Evolutionary conservation across 208 protist genomes (phyloP), one percentile per base, ranked within the genome.

Genomic region (Balamuthia mandrillaris): DNA sequence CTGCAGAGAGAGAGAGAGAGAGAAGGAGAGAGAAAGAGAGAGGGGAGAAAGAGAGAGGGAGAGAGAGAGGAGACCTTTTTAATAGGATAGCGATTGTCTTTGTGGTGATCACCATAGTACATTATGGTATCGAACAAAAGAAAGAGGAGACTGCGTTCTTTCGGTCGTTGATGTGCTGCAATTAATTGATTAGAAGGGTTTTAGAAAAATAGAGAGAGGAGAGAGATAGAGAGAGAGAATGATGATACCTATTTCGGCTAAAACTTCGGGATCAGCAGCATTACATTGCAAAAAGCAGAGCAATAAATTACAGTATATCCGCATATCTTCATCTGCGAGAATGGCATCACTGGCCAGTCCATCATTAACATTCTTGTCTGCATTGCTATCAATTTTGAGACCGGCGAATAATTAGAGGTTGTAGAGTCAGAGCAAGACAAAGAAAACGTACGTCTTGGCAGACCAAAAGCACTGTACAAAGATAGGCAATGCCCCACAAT

Each of bases 321-420:
- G 75, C 75, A 83, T 65, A 24, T 83, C 74, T 24, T 45, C 52
- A n/a, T 81, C 74, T 3, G 72, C 72, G 21, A 61, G 45, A 29
- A 1, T n/a, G 1, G 39, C 14, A 35, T 6, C 63, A 21, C 2
- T 44, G 33, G 47, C 42, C 66, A 4, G 14, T 1, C 14, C 54
- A 27, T 7, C 2, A 29, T 29, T 12, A 9, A 10, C 16, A 18
- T 31, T 65, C 58, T 18, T 65, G 27, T 45, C 6, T 37, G 37
- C 14, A 60, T 5, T 5, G 52, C 52, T 21, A 0, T 21, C 52
- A 27, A 6, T 9, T 66, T 9, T 39, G 21, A 24, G 33, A 24
- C 41, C 16, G 9, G 2, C 42, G 31, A 44, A 21, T 35, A 37
- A 31, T 3, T 70, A 10, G 16, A n/a, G 2, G 35, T 63, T 27